These are phyloP conservation scores for Saccharomyces pastorianus DNA, from an alignment of 1,139 yeast genomes.

Conservation along the genomic window DNA sequence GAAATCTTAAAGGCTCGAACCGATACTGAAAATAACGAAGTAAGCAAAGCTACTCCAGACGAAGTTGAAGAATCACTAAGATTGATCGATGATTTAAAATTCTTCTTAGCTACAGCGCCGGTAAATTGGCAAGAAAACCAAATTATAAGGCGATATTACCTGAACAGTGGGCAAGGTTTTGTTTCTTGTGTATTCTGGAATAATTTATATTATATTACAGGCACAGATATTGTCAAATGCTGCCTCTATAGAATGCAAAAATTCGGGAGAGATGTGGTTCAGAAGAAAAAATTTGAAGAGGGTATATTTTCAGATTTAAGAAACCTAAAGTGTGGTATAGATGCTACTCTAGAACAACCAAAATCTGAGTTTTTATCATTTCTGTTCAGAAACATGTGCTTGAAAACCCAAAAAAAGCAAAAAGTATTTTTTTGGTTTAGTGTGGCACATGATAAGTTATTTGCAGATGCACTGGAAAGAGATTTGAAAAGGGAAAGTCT, in stretches of 20 bases:
- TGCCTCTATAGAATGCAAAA: constrained; percentile 83
- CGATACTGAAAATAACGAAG: not conserved
- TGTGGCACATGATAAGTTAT: constrained; percentile 87
- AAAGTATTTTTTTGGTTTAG: constrained; percentile 96
- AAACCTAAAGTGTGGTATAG: constrained; percentile 76
- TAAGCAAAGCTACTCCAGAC: not conserved
- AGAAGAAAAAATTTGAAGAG: constrained; percentile 92
- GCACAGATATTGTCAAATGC: constrained; percentile 92
- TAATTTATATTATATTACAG: constrained; percentile 81
- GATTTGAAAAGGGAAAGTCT: constrained; percentile 72
- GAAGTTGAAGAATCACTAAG: constrained; percentile 1
- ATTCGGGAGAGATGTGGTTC: constrained; percentile 77
- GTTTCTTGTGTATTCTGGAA: constrained; percentile 93
- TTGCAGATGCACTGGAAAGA: constrained; percentile 89
- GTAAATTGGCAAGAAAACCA: constrained; percentile 90
- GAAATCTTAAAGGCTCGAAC: not conserved
- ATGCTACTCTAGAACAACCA: constrained; percentile 84
- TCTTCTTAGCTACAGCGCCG: constrained; percentile 86
- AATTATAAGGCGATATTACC: constrained; percentile 73
- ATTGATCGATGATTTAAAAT: constrained; percentile 62
- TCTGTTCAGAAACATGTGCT: constrained; percentile 75
- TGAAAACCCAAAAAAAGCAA: constrained; percentile 92
- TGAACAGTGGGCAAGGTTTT: constrained; percentile 83
- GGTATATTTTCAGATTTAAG: constrained; percentile 90
- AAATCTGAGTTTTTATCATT: constrained; percentile 80